phyloP scores from a whole-genome alignment of 345 rosid species.

The Populus alba region DNA sequence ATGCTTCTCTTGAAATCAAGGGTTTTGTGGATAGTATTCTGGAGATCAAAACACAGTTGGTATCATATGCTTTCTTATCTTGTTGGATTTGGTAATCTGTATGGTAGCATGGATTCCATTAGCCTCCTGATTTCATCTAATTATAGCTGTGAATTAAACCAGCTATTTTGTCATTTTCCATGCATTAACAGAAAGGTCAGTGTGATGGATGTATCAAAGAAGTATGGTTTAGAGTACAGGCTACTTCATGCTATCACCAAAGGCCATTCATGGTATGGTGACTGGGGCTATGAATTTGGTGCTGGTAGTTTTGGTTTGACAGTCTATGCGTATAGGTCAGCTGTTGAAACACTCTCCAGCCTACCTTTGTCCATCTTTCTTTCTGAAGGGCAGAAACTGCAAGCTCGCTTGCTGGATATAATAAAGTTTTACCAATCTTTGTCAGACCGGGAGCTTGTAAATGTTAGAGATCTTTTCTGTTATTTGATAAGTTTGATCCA shows the following conservation, averaged over 20 bases:
- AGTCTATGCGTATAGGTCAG: constrained; percentile 43
- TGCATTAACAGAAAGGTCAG: constrained; percentile 52
- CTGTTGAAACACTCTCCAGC: constrained; percentile 47
- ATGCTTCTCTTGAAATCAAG: not conserved
- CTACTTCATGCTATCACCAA: constrained; percentile 56
- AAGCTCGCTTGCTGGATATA: constrained; percentile 33
- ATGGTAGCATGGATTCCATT: not conserved
- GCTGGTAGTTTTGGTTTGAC: constrained; percentile 64
- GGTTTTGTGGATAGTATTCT: not conserved
- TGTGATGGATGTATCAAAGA: constrained; percentile 74
- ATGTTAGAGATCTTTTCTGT: constrained; percentile 48
- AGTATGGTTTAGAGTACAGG: constrained; percentile 59
- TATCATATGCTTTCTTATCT: not conserved
- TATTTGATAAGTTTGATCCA: constrained; percentile 46
- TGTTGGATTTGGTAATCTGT: not conserved
- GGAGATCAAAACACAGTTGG: not conserved
- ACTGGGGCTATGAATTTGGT: constrained; percentile 73
- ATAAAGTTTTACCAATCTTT: constrained; percentile 52
- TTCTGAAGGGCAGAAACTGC: constrained; percentile 33
- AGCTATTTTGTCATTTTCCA: not conserved
- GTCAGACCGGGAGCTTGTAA: constrained; percentile 48
- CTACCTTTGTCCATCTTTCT: constrained; percentile 40
- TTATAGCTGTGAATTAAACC: not conserved
- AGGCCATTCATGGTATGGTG: constrained; percentile 66
- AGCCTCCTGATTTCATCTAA: not conserved